Evolutionary conservation across 2,329 filamentous ascomycete genomes (phyloP).

Genomic region (Ceratocystis papillata): DNA sequence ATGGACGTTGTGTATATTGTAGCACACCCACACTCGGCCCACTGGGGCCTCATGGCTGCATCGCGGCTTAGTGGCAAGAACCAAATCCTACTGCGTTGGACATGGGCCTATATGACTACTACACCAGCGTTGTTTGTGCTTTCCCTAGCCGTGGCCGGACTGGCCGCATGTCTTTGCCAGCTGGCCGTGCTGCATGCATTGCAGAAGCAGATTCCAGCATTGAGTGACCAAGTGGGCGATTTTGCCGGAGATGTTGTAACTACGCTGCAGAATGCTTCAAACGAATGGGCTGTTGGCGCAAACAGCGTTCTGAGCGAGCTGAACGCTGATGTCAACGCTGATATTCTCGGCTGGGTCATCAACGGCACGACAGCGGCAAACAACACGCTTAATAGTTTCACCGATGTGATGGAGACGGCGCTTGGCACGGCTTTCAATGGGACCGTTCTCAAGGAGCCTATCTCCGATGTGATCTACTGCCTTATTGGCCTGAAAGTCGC

Average conservation of each 20-base stretch:
- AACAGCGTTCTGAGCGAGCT: slow-evolving; percentile 61
- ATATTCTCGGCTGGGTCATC: slow-evolving; percentile 78
- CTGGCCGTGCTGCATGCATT: slow-evolving; percentile 63
- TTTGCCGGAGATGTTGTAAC: slow-evolving; percentile 69
- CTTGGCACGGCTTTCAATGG: slow-evolving; percentile 70
- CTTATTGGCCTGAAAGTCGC: slow-evolving; percentile 81
- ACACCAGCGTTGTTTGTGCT: slow-evolving; percentile 76
- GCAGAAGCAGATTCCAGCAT: slow-evolving; percentile 62
- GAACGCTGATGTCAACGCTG: slow-evolving; percentile 68
- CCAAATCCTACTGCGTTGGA: slow-evolving; percentile 70
- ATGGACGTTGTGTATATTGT: slow-evolving; percentile 85
- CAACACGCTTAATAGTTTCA: slow-evolving; percentile 70
- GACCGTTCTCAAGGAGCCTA: slow-evolving; percentile 67
- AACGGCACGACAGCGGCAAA: slow-evolving; percentile 76
- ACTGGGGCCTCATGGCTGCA: slow-evolving; percentile 59
- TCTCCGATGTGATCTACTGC: slow-evolving; percentile 71
- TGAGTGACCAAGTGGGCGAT: slow-evolving; percentile 62
- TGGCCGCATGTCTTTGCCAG: slow-evolving; percentile 75
- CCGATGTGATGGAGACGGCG: slow-evolving; percentile 61
- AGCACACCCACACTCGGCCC: slow-evolving; percentile 66
- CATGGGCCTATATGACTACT: slow-evolving; percentile 77
- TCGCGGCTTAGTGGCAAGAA: slow-evolving; percentile 50
- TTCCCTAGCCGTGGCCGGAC: slow-evolving; percentile 67
- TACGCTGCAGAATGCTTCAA: slow-evolving; percentile 62
- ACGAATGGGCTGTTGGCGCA: slow-evolving; percentile 63